A percentile compares a stretch with the other conserved stretches of the same genome.
Conservation (phyloP, 2,329 filamentous ascomycete species). For the Mycocentrospora acerina region DNA sequence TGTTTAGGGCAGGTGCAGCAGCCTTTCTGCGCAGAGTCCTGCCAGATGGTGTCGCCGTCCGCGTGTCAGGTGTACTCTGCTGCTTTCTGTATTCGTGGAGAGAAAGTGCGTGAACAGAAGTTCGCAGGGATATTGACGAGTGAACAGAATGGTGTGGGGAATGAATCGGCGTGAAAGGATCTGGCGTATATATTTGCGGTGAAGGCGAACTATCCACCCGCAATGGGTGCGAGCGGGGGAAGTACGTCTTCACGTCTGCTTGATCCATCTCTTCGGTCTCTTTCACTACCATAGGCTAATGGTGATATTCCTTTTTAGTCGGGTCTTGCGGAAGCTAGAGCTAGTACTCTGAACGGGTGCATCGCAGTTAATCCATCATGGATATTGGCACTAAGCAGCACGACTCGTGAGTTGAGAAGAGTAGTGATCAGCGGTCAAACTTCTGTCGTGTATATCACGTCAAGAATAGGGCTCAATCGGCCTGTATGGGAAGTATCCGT, state of each 20-base stretch:
- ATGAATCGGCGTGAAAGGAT: conserved; percentile 38
- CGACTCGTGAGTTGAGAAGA: too few relatives aligned
- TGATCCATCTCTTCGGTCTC: background rate
- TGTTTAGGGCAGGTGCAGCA: conserved; percentile 36
- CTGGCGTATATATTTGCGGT: conserved; percentile 16
- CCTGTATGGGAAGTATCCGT: too few relatives aligned
- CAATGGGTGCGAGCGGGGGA: conserved; percentile 27
- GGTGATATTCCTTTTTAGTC: background rate
- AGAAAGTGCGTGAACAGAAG: conserved; percentile 38
- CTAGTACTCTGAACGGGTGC: background rate
- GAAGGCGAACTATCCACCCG: conserved; percentile 15
- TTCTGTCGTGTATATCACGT: too few relatives aligned
- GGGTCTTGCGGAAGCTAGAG: background rate
- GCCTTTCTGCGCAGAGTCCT: conserved; percentile 41
- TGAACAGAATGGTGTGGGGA: conserved; percentile 40
- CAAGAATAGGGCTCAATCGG: too few relatives aligned
- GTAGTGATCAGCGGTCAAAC: too few relatives aligned
- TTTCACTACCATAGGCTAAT: background rate
- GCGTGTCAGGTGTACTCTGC: conserved; percentile 36
- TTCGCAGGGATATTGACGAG: conserved; percentile 34
- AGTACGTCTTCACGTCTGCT: conserved; percentile 24
- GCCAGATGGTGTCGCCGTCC: conserved; percentile 28
- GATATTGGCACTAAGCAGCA: too few relatives aligned
- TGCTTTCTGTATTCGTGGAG: conserved; percentile 45
- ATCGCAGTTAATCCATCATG: too few relatives aligned